Conservation (phyloP, 129 eudicot genomes). For the Lactuca sativa region DNA sequence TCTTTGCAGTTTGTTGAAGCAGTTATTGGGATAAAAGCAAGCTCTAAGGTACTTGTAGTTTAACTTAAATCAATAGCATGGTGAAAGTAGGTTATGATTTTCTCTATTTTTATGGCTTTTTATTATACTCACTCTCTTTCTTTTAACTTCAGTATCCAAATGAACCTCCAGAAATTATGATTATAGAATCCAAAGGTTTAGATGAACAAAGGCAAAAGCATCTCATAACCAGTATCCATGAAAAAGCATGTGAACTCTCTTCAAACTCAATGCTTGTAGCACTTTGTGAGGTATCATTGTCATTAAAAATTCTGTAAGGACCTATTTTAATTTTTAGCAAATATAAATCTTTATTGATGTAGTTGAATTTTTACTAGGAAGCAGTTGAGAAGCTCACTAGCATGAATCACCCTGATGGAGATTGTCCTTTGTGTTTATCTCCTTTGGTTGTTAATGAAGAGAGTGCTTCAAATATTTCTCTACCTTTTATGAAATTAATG, state of each 20-base stretch:
- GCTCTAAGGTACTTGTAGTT: slow-evolving; percentile 49
- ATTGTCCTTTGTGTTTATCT: slow-evolving; percentile 81
- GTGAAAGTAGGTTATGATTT: no score
- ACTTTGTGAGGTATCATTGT: slow-evolving; percentile 72
- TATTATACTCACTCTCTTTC: background rate
- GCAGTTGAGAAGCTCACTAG: slow-evolving; percentile 81
- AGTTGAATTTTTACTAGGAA: slow-evolving; percentile 49
- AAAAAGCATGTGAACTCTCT: slow-evolving; percentile 67
- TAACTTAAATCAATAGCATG: no score
- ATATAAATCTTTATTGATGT: slow-evolving; percentile 14
- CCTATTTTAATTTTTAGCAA: no score
- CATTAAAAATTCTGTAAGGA: background rate
- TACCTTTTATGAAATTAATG: slow-evolving; percentile 89
- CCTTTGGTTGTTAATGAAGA: slow-evolving; percentile 62
- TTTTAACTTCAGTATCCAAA: slow-evolving; percentile 72
- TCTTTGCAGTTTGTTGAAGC: slow-evolving; percentile 88
- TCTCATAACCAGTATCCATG: slow-evolving; percentile 42
- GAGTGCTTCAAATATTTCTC: slow-evolving; percentile 32
- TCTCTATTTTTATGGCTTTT: background rate
- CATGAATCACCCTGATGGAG: slow-evolving; percentile 95
- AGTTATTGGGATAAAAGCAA: slow-evolving; percentile 62
- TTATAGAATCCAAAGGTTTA: slow-evolving; percentile 83
- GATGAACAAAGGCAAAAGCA: slow-evolving; percentile 68
- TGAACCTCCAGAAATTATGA: slow-evolving; percentile 67
- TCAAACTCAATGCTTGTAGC: slow-evolving; percentile 81